Base-by-base conservation (phyloP, 139 green algal genomes). In the Penium margaritaceum region DNA sequence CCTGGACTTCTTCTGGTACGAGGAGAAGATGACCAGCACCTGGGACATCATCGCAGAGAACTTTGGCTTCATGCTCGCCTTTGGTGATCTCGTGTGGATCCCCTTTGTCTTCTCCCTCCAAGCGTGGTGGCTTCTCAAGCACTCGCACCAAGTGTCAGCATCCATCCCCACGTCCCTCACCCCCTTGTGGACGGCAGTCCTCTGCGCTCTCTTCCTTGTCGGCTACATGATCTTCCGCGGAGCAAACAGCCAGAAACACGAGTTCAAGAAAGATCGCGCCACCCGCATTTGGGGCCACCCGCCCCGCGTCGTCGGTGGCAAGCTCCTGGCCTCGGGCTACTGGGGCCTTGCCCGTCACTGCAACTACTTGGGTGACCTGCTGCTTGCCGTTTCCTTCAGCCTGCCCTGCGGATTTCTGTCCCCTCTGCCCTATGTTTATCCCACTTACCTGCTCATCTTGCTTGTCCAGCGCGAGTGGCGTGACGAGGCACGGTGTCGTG, bases 61-160 rank as follows among this genome's bases (percentile, higher is more conserved):
- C 32, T 97, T 98, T 88, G 93, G 93, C 38, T 98, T 96, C 85
- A 99, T 99, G 94, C 87, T 99, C 44, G 87, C 83, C 0, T 97
- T 98, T 82, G 94, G 94, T 0, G 92, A 99, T 83, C 83, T 97
- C 6, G 84, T 90, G 1, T 97, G 90, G 91, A 92, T 99, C 74
- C 94, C 94, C 24, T 98, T 99, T 86, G 95, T 88, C 7, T 99
- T 97, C 86, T 87, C 85, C 39, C 78, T 95, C 32, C 87, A 81
- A 46, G 74, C 41, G 5, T 80, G 77, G 61, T 85, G 51, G 39
- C 51, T 85, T 12, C 29, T 86, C 12, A 46, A n/a, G 12, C 51
- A 60, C 51, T n/a, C n/a, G n/a, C n/a, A n/a, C n/a, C n/a, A n/a
- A n/a, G n/a, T n/a, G n/a, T n/a, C n/a, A n/a, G n/a, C n/a, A n/a